Conservation (phyloP, 1,284 basidiomycete species). For the Ceratobasidium sp. region DNA sequence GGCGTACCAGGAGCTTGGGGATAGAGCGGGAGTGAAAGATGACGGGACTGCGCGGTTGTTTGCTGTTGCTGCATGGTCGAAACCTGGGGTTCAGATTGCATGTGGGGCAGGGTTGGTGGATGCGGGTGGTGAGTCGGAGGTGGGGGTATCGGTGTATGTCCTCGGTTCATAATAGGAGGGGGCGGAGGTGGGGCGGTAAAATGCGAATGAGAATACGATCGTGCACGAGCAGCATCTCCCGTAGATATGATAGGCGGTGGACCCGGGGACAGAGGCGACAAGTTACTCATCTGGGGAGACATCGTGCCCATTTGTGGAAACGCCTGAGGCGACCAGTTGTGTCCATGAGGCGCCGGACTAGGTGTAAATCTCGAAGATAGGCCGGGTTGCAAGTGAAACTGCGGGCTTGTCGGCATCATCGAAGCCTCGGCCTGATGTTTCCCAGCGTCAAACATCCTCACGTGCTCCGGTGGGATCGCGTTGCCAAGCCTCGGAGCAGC, state of each 20-base stretch:
- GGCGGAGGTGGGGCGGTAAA: slow-evolving; percentile 4
- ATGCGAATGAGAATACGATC: neutral
- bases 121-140: neutral
- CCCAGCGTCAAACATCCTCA: neutral
- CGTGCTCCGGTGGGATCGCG: slow-evolving; percentile 5
- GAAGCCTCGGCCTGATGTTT: neutral
- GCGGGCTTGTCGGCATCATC: neutral
- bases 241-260: neutral
- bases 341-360: too few species aligned
- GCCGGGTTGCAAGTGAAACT: too few species aligned
- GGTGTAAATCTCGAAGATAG: too few species aligned
- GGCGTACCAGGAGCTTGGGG: neutral
- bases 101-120: slow-evolving; percentile 1
- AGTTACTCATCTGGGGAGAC: slow-evolving; percentile 5
- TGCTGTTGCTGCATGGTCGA: neutral
- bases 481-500: slow-evolving; percentile 4
- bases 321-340: neutral
- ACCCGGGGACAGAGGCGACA: neutral
- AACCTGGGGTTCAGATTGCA: slow-evolving; percentile 6
- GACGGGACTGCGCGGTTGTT: neutral
- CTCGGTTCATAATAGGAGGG: neutral
- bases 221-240: neutral
- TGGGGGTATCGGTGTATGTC: neutral
- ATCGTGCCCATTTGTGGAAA: neutral
- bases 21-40: slow-evolving; percentile 2